Percentiles rank a stretch among this genome's conserved stretches.
Evolutionary conservation across 2,329 filamentous ascomycete species (phyloP).

Genomic region (Diaporthe sp.): DNA sequence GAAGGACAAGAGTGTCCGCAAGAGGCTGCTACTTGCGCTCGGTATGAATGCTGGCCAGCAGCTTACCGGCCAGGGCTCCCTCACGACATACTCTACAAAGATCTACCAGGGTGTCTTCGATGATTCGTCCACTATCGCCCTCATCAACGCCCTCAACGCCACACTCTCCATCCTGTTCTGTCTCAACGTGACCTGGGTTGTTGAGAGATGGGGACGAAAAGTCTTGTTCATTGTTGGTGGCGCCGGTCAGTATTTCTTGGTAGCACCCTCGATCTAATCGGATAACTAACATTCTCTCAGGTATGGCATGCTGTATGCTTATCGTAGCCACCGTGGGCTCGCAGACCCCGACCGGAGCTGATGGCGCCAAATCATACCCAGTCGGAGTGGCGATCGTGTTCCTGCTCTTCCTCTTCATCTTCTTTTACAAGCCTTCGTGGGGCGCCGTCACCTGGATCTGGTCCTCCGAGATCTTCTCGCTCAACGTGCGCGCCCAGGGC

Average conservation of each 20-base stretch:
- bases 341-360: constrained; percentile 60
- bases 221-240: constrained; percentile 78
- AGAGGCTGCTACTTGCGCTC: constrained; percentile 75
- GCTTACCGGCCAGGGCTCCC: constrained; percentile 79
- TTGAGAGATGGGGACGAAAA: constrained; percentile 79
- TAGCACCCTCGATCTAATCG: not conserved
- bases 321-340: constrained; percentile 64
- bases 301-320: constrained; percentile 80
- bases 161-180: constrained; percentile 82
- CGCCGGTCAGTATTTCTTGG: not conserved
- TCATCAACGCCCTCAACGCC: constrained; percentile 82
- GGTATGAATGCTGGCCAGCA: constrained; percentile 80
- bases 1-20: constrained; percentile 78
- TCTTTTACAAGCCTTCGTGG: constrained; percentile 77
- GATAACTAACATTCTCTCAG: constrained; percentile 53
- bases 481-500: constrained; percentile 78
- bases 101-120: constrained; percentile 81
- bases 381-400: constrained; percentile 77
- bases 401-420: constrained; percentile 73
- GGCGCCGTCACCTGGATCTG: constrained; percentile 78
- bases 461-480: constrained; percentile 76
- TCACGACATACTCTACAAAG: constrained; percentile 81
- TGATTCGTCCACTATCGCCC: constrained; percentile 70
- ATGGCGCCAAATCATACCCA: constrained; percentile 66
- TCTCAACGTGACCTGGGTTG: constrained; percentile 80